These are phyloP conservation scores for Hymenoscyphus linearis DNA, from an alignment of 2,329 filamentous ascomycete species.

Conservation along the genomic window DNA sequence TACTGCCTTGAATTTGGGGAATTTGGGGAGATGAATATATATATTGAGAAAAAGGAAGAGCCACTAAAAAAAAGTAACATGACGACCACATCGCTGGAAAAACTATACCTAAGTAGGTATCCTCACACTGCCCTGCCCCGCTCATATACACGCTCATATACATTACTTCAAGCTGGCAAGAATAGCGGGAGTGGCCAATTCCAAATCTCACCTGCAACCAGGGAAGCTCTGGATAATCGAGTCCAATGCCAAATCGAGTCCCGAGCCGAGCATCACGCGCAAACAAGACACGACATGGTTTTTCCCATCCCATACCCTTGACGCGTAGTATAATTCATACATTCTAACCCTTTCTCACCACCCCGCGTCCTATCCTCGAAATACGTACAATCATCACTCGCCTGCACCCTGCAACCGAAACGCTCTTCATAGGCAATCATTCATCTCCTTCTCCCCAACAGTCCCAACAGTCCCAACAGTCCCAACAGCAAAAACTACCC, in stretches of 20 bases:
- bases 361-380: slow-evolving; percentile 7
- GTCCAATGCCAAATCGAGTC: neutral
- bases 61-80: neutral
- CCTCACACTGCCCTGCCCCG: neutral
- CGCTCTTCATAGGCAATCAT: neutral
- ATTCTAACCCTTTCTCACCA: slow-evolving; percentile 18
- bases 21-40: neutral
- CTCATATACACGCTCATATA: neutral
- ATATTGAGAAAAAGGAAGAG: neutral
- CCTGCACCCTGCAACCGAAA: slow-evolving; percentile 13
- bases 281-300: slow-evolving; percentile 4
- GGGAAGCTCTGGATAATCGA: neutral
- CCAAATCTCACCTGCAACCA: neutral
- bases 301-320: slow-evolving; percentile 4
- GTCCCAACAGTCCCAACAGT: slow-evolving; percentile 9
- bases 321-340: slow-evolving; percentile 18
- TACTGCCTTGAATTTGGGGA: no score
- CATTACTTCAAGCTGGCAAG: no score
- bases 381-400: slow-evolving; percentile 20
- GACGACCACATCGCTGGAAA: neutral
- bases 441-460: slow-evolving; percentile 2
- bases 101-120: neutral
- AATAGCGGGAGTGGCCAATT: neutral
- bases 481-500: slow-evolving; percentile 10
- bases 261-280: neutral